These are phyloP conservation scores for Monosporascus sp. DNA, from an alignment of 2,329 filamentous ascomycete species.

Conservation along the genomic window DNA sequence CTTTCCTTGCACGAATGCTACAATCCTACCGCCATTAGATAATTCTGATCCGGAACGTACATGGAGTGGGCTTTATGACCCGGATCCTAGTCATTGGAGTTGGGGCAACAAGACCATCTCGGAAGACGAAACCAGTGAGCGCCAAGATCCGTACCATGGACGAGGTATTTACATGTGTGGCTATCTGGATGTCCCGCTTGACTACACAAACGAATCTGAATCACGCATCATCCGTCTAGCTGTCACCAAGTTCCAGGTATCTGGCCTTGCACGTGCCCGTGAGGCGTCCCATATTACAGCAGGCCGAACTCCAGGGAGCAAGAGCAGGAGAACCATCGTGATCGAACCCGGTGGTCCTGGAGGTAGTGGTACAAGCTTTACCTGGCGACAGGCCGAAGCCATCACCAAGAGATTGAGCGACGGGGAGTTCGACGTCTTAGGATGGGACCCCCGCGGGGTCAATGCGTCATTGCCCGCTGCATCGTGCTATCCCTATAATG, in stretches of 20 bases:
- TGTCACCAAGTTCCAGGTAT: constrained; percentile 46
- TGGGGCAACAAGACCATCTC: constrained; percentile 32
- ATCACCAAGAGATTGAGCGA: constrained; percentile 38
- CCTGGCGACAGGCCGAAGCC: constrained; percentile 32
- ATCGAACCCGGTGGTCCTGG: constrained; percentile 48
- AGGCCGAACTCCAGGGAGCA: constrained; percentile 21
- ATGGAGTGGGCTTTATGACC: constrained; percentile 39
- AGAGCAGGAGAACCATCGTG: constrained; percentile 43
- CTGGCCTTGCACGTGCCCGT: constrained; percentile 32
- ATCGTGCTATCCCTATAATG: constrained; percentile 42
- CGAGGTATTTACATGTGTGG: constrained; percentile 44
- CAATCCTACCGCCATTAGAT: constrained; percentile 36
- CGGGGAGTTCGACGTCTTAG: constrained; percentile 41
- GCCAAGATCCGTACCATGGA: constrained; percentile 29
- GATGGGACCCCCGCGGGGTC: constrained; percentile 52
- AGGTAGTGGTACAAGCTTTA: constrained; percentile 40
- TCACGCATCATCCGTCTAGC: constrained; percentile 40
- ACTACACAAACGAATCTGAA: constrained; percentile 42
- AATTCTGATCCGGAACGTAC: constrained; percentile 30
- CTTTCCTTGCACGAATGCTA: constrained; percentile 42
- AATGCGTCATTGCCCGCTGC: constrained; percentile 41
- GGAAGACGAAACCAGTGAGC: constrained; percentile 1
- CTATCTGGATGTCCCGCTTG: constrained; percentile 43
- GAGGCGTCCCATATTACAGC: neutral
- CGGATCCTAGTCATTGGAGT: constrained; percentile 40